These are phyloP conservation scores for Athelia sp. DNA, from an alignment of 1,284 basidiomycete species.

Conservation along the genomic window DNA sequence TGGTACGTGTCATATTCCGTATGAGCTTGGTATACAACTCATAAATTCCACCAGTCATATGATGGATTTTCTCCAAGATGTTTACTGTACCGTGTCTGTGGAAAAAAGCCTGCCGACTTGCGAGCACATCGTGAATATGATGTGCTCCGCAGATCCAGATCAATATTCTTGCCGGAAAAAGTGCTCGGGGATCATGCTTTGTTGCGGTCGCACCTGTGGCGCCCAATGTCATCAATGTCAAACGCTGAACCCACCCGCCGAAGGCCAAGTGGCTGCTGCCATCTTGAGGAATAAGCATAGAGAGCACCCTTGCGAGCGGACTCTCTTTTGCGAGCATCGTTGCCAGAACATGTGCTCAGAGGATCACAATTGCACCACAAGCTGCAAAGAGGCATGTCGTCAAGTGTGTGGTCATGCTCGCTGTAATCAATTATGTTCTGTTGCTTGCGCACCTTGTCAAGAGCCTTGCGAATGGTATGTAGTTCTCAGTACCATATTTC, in stretches of 20 bases:
- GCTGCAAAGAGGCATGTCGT: slow-evolving; percentile 45
- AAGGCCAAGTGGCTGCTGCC: not conserved
- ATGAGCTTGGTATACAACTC: not conserved
- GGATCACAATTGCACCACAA: slow-evolving; percentile 44
- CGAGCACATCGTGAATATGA: slow-evolving; percentile 46
- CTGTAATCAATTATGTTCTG: slow-evolving; percentile 46
- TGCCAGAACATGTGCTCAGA: slow-evolving; percentile 48
- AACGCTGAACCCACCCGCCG: slow-evolving; percentile 17
- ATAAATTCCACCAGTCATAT: slow-evolving; percentile 32
- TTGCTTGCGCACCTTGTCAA: slow-evolving; percentile 60
- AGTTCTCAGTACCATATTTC: not conserved
- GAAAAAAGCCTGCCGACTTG: slow-evolving; percentile 46
- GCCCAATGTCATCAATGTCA: slow-evolving; percentile 48
- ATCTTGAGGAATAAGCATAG: slow-evolving; percentile 33
- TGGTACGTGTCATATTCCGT: slow-evolving; percentile 40
- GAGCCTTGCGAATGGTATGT: slow-evolving; percentile 54
- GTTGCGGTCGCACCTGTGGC: slow-evolving; percentile 52
- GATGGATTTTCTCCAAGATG: slow-evolving; percentile 36
- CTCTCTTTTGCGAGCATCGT: slow-evolving; percentile 53
- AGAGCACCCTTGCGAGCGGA: slow-evolving; percentile 46
- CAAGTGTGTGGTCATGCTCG: slow-evolving; percentile 51
- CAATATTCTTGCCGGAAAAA: slow-evolving; percentile 32
- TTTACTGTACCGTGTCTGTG: slow-evolving; percentile 42
- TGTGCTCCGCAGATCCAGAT: slow-evolving; percentile 42
- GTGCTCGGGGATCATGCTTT: slow-evolving; percentile 44